Percentiles rank a stretch among this genome's conserved stretches.
phyloP scores from a whole-genome alignment of 2,329 filamentous ascomycete genomes.

The Exophiala lecanii-corni region DNA sequence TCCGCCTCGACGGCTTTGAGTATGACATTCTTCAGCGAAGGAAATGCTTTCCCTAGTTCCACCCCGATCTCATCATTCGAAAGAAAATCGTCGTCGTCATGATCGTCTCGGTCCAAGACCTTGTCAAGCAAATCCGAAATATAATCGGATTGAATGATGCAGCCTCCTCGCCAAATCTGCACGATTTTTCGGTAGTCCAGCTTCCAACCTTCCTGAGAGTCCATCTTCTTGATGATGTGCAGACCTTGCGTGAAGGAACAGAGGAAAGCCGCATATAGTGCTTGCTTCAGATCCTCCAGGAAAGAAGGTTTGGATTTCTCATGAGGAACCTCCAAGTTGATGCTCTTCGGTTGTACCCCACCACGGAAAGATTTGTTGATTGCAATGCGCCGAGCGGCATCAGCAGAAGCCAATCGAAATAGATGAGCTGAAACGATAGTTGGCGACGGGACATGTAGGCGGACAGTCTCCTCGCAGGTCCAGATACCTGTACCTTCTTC shows the following conservation, averaged over 20 bases:
- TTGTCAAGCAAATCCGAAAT: constrained; percentile 54
- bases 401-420: constrained; percentile 59
- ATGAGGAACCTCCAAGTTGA: constrained; percentile 23
- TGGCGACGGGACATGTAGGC: constrained; percentile 59
- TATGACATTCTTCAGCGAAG: constrained; percentile 53
- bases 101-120: constrained; percentile 25
- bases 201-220: constrained; percentile 56
- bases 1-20: constrained; percentile 53
- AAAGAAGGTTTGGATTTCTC: constrained; percentile 41
- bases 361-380: constrained; percentile 33
- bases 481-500: constrained; percentile 65
- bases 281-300: constrained; percentile 55
- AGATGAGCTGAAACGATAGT: constrained; percentile 61
- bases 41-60: constrained; percentile 51
- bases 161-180: constrained; percentile 63
- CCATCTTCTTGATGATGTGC: constrained; percentile 57
- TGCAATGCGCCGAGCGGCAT: constrained; percentile 52
- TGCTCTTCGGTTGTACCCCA: constrained; percentile 23
- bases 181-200: constrained; percentile 39
- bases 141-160: constrained; percentile 65
- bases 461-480: constrained; percentile 59
- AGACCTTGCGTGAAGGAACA: constrained; percentile 62
- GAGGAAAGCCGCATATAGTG: constrained; percentile 59
- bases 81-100: constrained; percentile 44
- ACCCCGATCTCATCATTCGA: constrained; percentile 45